Percentiles rank a stretch among this genome's conserved stretches.
Conservation (phyloP, 163 green algal genomes). For the Picocystis sp. region DNA sequence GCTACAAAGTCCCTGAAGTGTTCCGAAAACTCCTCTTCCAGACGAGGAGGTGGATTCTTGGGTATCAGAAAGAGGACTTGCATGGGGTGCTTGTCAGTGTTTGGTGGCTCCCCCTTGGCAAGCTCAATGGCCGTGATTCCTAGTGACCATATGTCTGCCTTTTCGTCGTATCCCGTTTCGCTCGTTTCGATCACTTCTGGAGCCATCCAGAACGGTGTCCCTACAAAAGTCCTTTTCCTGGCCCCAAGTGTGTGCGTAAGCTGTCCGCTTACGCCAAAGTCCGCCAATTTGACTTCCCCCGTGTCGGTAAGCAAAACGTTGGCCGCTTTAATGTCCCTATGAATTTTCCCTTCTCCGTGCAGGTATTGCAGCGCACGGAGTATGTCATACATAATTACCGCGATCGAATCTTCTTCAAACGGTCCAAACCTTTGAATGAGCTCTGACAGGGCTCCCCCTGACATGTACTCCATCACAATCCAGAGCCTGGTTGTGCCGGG, state of each 20-base stretch:
- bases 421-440: constrained; percentile 36
- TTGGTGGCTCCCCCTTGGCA: constrained; percentile 61
- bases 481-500: constrained; percentile 50
- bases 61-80: constrained; percentile 88
- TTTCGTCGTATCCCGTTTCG: constrained; percentile 59
- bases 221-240: constrained; percentile 83
- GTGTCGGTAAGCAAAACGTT: constrained; percentile 67
- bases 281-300: constrained; percentile 51
- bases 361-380: constrained; percentile 34
- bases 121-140: constrained; percentile 93
- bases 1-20: constrained; percentile 65
- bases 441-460: constrained; percentile 45
- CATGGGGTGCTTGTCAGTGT: constrained; percentile 69
- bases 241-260: constrained; percentile 67
- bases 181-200: constrained; percentile 29
- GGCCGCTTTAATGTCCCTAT: constrained; percentile 66
- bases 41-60: constrained; percentile 46
- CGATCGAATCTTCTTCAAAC: constrained; percentile 50
- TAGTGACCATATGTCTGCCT: constrained; percentile 84
- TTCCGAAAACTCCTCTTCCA: constrained; percentile 32
- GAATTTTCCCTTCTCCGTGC: constrained; percentile 46
- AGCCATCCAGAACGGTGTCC: constrained; percentile 43
- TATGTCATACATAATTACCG: constrained; percentile 37
- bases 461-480: constrained; percentile 82
- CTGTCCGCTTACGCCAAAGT: constrained; percentile 88